phyloP scores from a whole-genome alignment of 768 basidiomycete genomes.

The Cystofilobasidium capitatum region DNA sequence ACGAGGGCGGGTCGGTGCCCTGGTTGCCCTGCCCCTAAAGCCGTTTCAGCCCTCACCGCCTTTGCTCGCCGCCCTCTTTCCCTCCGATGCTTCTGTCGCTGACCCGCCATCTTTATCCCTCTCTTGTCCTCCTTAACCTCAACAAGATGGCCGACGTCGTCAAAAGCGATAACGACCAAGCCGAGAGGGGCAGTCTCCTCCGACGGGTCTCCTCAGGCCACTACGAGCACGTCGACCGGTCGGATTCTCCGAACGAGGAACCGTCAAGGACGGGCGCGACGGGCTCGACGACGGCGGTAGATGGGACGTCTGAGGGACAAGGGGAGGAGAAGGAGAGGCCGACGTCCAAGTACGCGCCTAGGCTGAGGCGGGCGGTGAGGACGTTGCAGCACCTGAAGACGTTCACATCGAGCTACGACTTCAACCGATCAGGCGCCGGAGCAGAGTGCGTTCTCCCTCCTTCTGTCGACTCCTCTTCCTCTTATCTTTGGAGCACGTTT shows the following conservation, averaged over 20 bases:
- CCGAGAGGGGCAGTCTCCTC: no score
- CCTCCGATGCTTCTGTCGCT: no score
- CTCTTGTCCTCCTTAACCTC: no score
- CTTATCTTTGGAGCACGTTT: no score
- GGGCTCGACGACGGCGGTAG: neutral
- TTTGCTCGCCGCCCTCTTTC: no score
- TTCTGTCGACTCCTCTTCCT: no score
- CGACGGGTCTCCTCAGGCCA: neutral
- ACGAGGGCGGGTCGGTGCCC: no score
- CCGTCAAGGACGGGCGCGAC: neutral
- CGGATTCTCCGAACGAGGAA: neutral
- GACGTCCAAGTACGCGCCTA: neutral
- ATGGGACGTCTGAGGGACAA: neutral
- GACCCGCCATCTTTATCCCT: no score
- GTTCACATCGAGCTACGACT: neutral
- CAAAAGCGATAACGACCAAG: no score
- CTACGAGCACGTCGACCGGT: neutral
- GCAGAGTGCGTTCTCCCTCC: neutral
- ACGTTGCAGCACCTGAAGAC: neutral
- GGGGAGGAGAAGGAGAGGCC: neutral
- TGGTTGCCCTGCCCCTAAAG: no score
- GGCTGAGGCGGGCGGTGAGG: slow-evolving; percentile 3
- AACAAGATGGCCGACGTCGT: no score
- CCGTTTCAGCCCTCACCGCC: no score
- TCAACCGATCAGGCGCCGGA: neutral